Conservation (phyloP, 2,329 filamentous ascomycete genomes). For the Arachnomyces sp. region DNA sequence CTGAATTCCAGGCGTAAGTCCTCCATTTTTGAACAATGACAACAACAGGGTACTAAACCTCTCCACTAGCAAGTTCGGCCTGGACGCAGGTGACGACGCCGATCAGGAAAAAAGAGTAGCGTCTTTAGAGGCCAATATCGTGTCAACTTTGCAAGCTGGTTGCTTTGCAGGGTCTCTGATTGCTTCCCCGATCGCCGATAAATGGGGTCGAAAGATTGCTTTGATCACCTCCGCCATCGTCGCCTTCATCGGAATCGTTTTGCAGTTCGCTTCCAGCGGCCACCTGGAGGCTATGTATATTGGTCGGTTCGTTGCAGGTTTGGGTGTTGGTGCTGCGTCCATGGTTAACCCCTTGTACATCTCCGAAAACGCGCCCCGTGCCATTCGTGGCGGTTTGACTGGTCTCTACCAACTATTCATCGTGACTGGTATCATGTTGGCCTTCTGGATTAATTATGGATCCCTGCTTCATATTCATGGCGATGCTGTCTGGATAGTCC, state of each 20-base stretch:
- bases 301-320: constrained; percentile 51
- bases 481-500: constrained; percentile 50
- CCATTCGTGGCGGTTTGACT: constrained; percentile 51
- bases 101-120: constrained; percentile 28
- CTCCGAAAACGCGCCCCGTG: constrained; percentile 51
- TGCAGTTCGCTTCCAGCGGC: constrained; percentile 56
- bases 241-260: constrained; percentile 53
- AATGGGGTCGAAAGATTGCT: constrained; percentile 46
- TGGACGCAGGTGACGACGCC: constrained; percentile 33
- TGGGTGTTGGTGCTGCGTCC: constrained; percentile 43
- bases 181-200: constrained; percentile 31
- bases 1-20: constrained; percentile 46
- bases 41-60: not conserved
- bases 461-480: constrained; percentile 41
- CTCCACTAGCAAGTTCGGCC: constrained; percentile 42
- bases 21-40: not conserved
- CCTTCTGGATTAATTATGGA: constrained; percentile 49
- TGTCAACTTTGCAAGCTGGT: constrained; percentile 62
- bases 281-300: constrained; percentile 56
- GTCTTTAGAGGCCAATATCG: constrained; percentile 58
- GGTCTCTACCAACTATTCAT: constrained; percentile 55
- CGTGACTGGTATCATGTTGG: constrained; percentile 36
- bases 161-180: constrained; percentile 57
- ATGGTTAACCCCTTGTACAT: constrained; percentile 56
- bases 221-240: constrained; percentile 51